These are phyloP conservation scores for Pseudomonodictys pantanalensis DNA, from an alignment of 495 filamentous ascomycete genomes.

Conservation along the genomic window DNA sequence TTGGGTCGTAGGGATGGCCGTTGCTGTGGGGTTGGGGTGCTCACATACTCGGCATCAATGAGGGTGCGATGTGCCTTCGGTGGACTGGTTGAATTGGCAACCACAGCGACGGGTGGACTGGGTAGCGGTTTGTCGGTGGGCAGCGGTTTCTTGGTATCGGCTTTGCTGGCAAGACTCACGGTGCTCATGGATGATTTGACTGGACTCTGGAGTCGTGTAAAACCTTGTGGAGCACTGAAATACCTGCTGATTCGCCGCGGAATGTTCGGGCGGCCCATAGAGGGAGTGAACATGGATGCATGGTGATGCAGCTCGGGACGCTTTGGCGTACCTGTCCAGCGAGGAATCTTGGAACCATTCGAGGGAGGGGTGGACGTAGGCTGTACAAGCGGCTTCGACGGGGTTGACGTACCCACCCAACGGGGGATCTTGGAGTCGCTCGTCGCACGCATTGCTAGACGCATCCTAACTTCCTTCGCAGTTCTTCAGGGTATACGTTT, in stretches of 20 bases:
- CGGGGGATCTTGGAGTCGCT: slow-evolving; percentile 7
- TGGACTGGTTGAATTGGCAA: slow-evolving; percentile 17
- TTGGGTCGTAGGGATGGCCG: slow-evolving; percentile 17
- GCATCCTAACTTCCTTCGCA: no score
- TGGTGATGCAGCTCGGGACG: no score
- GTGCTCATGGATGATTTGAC: no score
- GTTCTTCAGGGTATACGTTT: no score
- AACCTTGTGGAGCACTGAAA: no score
- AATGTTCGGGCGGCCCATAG: no score
- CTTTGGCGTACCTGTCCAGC: no score
- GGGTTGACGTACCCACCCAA: neutral
- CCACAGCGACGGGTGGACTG: slow-evolving; percentile 17
- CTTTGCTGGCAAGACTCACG: no score
- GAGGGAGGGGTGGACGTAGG: slow-evolving; percentile 1
- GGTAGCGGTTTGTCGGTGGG: slow-evolving; percentile 25
- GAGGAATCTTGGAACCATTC: neutral
- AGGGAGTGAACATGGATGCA: no score
- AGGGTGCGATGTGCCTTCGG: slow-evolving; percentile 20
- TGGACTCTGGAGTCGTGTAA: no score
- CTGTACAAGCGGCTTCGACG: neutral
- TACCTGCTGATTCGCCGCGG: no score
- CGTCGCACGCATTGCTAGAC: no score
- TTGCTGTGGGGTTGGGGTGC: slow-evolving; percentile 15
- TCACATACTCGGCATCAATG: slow-evolving; percentile 22
- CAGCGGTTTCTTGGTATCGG: neutral